Evolutionary conservation across 2,329 filamentous ascomycete species (phyloP), one percentile per base, ranked within the genome.

Genomic region (Colletotrichum echinochloae): DNA sequence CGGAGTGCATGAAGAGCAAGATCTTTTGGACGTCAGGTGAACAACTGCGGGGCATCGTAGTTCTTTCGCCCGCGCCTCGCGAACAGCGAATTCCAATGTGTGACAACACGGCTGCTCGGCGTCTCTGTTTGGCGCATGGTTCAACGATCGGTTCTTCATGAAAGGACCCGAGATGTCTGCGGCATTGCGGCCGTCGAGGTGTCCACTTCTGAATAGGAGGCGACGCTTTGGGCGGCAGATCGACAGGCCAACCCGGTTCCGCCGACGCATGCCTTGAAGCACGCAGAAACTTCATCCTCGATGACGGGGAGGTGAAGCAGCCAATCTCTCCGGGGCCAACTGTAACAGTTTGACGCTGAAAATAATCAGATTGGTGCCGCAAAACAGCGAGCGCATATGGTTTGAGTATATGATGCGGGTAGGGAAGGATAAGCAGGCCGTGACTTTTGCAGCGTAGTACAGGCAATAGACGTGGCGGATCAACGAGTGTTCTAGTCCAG

Each of bases 31-130:
- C 33, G 59, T 71, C 57, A 63, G 65, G 64, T 68, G 64, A 41
- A 46, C 65, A 55, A 11, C n/a, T 68, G 59, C 68, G 68, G 68
- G 68, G 68, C 68, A 54, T n/a, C 44, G 26, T 48, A 16, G 8
- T 28, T 46, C 44, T 26, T 33, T 59, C 57, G 20, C 35, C 55
- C 49, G 33, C 39, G 44, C 41, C 56, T 70, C 55, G 56, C 56
- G 49, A 66, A 54, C n/a, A 20, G 41, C 14, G 26, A 30, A 16
- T 30, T 44, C 23, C 35, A 18, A 26, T 16, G 20, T 23, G 51
- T 55, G 46, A 55, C 20, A 46, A 46, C 37, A 54, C 33, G 49
- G 49, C 26, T 33, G 14, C 49, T n/a, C 18, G 28, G 49, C 28
- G 16, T 33, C 14, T 33, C 46, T 48, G 18, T 48, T 23, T 14